Base-by-base conservation (phyloP, 2,329 filamentous ascomycete genomes). In the Paracoccidioides brasiliensis region DNA sequence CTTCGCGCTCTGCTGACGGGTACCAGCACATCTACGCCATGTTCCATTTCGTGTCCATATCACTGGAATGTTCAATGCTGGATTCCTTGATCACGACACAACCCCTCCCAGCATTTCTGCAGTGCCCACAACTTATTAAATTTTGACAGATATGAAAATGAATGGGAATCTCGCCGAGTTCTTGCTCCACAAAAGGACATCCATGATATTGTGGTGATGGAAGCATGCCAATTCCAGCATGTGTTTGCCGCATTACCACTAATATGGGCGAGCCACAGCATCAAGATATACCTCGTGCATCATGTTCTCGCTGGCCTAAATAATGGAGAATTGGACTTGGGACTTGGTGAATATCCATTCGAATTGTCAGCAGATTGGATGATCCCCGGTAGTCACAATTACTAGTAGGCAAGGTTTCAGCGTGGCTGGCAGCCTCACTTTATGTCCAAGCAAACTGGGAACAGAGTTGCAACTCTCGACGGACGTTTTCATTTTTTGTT, bases 381-480 rank as follows among this genome's bases (percentile, higher is more conserved):
- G 33, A 38, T 50, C 33, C 45, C n/a, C n/a, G 14, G 33, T 50
- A 28, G 33, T 50, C 46, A 50, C 32, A 32, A 38, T 50, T 9
- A 22, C 46, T 50, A 50, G 32, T 37, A 22, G 30, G 46, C 22
- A 37, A 49, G 14, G 32, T 49, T 49, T 49, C 46, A 35, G 46
- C 46, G 46, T 32, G 46, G 33, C 46, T 49, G 46, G 33, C 33
- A 50, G 50, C 50, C 50, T 52, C 50, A 52, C 50, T 52, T 52
- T 42, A 22, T 50, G 32, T 41, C 38, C 38, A 41, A 52, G 37
- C 50, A 52, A 52, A 38, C 46, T 38, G 28, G 22, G 2, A 33
- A 10, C 30, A 48, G 33, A 43, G 22, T 43, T 22, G 50, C 50
- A 52, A 52, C 14, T 42, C 50, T 42, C 38, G 14, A 52, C n/a